Evolutionary conservation across 2,329 filamentous ascomycete species (phyloP), one percentile per base, ranked within the genome.

Genomic region (Mariannaea elegans): DNA sequence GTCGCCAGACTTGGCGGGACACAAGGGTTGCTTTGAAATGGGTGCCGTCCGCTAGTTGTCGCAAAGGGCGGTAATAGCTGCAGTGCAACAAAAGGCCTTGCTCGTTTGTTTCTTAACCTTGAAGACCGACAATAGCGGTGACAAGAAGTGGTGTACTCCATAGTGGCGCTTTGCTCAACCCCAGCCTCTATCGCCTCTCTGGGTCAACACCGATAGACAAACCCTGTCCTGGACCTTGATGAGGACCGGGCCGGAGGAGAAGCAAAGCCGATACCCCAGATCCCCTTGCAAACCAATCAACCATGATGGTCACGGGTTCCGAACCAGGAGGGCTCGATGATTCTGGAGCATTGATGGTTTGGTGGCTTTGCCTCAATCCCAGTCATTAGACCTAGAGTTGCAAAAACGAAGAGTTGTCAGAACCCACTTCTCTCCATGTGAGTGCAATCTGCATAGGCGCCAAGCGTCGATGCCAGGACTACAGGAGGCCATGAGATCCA

Each of bases 61-160:
- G 46, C 54, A 29, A 56, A 50, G 23, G 54, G 47, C 55, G 32
- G 39, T 23, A 47, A 46, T 5, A 10, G 13, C 8, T 10, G 14
- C 31, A 21, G 16, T n/a, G 18, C 14, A 21, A 3, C 18, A n/a
- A 2, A 14, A n/a, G 10, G 14, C 4, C 3, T 19, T 23, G 9
- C 38, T 21, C 39, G 31, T 18, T 16, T 18, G 32, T 50, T 34
- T n/a, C 36, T 45, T 36, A 21, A 45, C 46, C 12, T 50, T 7
- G 2, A 24, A 38, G 24, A 46, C 46, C 46, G 45, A 18, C 53
- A n/a, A 56, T 24, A 38, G 53, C 45, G 53, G 53, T 49, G 45
- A 49, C 45, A 18, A 12, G 13, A 8, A 23, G 27, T 9, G 3
- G 39, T 24, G 39, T n/a, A n/a, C n/a, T n/a, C n/a, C n/a, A n/a